A percentile compares a stretch with the other conserved stretches of the same genome.
Evolutionary conservation across 148 eudicot species (phyloP).

Genomic region (Rhododendron mucronatum): DNA sequence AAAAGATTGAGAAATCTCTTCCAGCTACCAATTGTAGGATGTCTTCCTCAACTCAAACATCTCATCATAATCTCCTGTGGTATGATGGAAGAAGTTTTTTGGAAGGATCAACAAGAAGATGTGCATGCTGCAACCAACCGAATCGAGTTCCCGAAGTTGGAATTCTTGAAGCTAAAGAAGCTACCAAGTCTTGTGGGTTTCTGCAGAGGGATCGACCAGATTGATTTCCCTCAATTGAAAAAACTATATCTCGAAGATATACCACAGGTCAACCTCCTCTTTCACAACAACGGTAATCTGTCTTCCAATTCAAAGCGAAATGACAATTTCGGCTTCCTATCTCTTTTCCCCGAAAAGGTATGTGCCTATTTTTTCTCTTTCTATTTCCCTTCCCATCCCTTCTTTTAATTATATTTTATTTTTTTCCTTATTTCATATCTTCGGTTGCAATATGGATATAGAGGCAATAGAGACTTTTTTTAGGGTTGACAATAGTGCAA

Average conservation of each 20-base stretch:
- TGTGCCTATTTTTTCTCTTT: too few species aligned
- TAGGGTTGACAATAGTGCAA: too few species aligned
- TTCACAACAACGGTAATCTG: too few species aligned
- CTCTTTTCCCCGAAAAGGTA: too few species aligned
- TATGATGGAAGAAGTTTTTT: constrained; percentile 10
- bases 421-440: too few species aligned
- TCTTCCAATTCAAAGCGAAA: too few species aligned
- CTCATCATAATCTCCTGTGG: neutral
- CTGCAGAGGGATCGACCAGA: constrained; percentile 3
- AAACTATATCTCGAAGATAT: neutral
- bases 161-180: neutral
- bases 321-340: too few species aligned
- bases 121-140: neutral
- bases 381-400: too few species aligned
- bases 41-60: neutral
- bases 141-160: neutral
- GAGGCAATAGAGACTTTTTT: too few species aligned
- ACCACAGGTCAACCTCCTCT: neutral
- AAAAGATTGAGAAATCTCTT: neutral
- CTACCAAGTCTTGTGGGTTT: neutral
- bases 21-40: neutral
- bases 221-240: neutral
- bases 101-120: neutral
- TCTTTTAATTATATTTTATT: too few species aligned
- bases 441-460: too few species aligned